Percentiles rank a stretch among this genome's conserved stretches.
These are phyloP conservation scores for Avena atlantica DNA, from an alignment of 176 grass and related monocot species.

Conservation along the genomic window DNA sequence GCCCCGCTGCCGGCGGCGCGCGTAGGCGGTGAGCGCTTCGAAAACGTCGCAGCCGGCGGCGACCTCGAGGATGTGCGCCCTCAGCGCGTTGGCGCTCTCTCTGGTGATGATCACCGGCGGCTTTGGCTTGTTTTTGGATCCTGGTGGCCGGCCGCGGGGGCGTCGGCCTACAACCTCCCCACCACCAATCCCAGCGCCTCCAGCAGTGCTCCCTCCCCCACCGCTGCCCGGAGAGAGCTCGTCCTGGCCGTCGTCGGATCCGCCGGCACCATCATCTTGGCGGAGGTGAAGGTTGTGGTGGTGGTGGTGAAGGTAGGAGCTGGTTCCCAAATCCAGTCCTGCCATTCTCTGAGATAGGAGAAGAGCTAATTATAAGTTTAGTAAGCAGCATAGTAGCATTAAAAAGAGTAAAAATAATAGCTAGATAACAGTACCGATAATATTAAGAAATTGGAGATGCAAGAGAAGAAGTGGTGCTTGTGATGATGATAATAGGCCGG, in stretches of 20 bases:
- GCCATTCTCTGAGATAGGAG: conserved; percentile 76
- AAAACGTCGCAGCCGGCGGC: conserved; percentile 90
- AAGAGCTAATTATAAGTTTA: conserved; percentile 62
- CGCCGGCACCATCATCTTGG: conserved; percentile 37
- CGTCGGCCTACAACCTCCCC: conserved; percentile 60
- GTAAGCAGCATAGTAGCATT: conserved; percentile 59
- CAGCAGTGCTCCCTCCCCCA: conserved; percentile 19
- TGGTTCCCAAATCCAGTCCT: conserved; percentile 87
- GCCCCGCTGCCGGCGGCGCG: conserved; percentile 86
- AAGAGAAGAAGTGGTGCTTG: conserved; percentile 45
- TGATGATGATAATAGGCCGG: conserved; percentile 59
- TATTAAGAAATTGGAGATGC: conserved; percentile 72
- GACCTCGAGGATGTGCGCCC: conserved; percentile 91
- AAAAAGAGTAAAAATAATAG: conserved; percentile 59
- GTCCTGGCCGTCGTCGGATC: conserved; percentile 41
- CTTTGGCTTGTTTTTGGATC: conserved; percentile 99
- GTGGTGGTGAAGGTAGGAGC: conserved; percentile 76
- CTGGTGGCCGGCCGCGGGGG: conserved; percentile 79
- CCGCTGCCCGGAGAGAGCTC: conserved; percentile 35
- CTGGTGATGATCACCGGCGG: conserved; percentile 97
- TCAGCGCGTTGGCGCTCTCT: conserved; percentile 91
- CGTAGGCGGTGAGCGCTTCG: conserved; percentile 77
- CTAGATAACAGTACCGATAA: conserved; percentile 72
- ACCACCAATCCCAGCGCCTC: conserved; percentile 37
- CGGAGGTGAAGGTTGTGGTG: conserved; percentile 48